These are phyloP conservation scores for Serendipita indica DNA, from an alignment of 768 basidiomycete genomes.

Conservation along the genomic window DNA sequence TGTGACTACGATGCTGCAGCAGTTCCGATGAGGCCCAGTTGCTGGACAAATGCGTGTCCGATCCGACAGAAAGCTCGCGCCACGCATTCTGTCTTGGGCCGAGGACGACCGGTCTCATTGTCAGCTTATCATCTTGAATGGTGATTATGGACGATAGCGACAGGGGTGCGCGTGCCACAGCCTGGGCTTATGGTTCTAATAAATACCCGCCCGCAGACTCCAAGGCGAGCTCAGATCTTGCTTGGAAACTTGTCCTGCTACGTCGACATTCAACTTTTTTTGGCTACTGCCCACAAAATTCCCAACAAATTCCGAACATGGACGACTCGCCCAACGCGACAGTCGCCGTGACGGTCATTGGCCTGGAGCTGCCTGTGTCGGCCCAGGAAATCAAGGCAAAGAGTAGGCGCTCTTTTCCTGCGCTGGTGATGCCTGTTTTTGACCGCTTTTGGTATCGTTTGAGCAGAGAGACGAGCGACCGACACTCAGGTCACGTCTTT, in stretches of 20 bases:
- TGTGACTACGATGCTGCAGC: not conserved
- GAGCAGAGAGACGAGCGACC: not conserved
- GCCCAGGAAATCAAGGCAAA: not conserved
- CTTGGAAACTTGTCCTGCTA: conserved; percentile 9
- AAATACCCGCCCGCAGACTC: not conserved
- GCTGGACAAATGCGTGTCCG: not conserved
- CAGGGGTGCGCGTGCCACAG: not conserved
- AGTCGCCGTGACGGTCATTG: not conserved
- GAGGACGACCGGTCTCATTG: not conserved
- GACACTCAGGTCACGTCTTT: conserved; percentile 9
- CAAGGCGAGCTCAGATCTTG: conserved; percentile 2
- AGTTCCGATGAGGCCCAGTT: not conserved
- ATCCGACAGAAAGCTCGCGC: not conserved
- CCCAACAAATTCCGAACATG: conserved; percentile 1
- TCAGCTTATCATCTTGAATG: not conserved
- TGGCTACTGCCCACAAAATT: not conserved
- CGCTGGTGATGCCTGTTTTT: not conserved
- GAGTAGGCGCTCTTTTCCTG: conserved; percentile 2
- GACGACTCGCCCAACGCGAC: not conserved
- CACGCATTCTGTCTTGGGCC: not conserved
- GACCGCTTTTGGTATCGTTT: not conserved
- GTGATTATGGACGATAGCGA: conserved; percentile 4
- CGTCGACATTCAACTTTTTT: conserved; percentile 4
- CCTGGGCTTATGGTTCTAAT: not conserved
- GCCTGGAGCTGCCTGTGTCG: not conserved